Percentiles rank a stretch among this genome's conserved stretches.
Evolutionary conservation across 225 moss, liverwort and hornwort species (phyloP).

Genomic region (Bryum argenteum): DNA sequence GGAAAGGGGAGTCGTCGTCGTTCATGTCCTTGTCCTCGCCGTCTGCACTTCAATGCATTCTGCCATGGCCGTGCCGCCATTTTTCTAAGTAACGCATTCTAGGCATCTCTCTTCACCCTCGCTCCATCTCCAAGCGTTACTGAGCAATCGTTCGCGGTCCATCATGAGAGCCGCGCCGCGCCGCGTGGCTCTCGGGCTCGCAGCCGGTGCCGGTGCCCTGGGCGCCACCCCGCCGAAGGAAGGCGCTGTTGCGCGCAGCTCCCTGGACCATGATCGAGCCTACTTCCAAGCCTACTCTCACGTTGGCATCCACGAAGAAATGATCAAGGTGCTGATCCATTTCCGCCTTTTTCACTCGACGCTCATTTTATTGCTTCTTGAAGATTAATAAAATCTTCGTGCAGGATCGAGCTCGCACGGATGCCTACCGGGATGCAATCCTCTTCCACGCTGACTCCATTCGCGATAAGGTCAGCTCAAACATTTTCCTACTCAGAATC

Average conservation of each 20-base stretch:
- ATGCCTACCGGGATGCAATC: conserved; percentile 91
- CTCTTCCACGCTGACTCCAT: conserved; percentile 70
- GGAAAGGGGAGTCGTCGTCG: neutral
- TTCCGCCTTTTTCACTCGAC: neutral
- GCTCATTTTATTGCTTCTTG: neutral
- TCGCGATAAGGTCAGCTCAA: conserved; percentile 66
- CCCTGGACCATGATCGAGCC: conserved; percentile 91
- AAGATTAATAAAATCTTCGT: conserved; percentile 11
- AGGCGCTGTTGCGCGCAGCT: conserved; percentile 43
- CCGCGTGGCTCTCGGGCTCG: conserved; percentile 29
- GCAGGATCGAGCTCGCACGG: conserved; percentile 89
- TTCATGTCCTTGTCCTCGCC: neutral
- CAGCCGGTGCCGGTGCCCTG: neutral
- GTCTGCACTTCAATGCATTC: conserved; percentile 15
- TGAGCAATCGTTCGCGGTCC: conserved; percentile 9
- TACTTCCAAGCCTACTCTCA: conserved; percentile 97
- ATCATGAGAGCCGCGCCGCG: conserved; percentile 41
- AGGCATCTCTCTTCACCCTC: neutral
- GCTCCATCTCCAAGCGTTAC: neutral
- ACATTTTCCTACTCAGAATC: neutral
- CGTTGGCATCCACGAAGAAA: conserved; percentile 97
- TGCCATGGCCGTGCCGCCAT: conserved; percentile 28
- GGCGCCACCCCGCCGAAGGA: conserved; percentile 41
- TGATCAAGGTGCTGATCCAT: conserved; percentile 69
- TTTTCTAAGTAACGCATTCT: conserved; percentile 3